Evolutionary conservation across 306 rosid genomes (phyloP), one percentile per base, ranked within the genome.

Genomic region (Carpinus viminea): DNA sequence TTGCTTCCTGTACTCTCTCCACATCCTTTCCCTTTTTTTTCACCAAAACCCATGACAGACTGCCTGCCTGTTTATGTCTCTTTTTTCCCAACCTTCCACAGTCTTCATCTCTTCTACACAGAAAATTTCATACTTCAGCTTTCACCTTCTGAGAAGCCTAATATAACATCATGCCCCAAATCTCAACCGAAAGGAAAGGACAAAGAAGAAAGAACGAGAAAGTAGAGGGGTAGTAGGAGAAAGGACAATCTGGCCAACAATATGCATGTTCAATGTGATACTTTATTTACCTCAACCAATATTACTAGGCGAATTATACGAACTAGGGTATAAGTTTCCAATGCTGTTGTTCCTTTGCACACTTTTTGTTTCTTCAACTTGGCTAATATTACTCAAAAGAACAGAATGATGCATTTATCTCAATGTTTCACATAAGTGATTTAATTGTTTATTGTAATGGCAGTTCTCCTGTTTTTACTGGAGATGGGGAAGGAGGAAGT

Each of bases 381-480:
- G 61, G 61, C 11, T 55, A 64, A 34, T 16, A 64, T 16, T n/a
- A 64, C 47, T 34, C 43, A 41, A 36, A 64, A 64, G 6, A 64
- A 64, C 43, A 36, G 36, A 64, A 17, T 12, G 36, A 18, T 24
- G 38, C 24, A 60, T 60, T 60, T 60, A 21, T 60, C 46, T 7
- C 70, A 3, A 17, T 36, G 12, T 16, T 64, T 64, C 12, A 36
- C 47, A 4, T 15, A 36, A 41, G 45, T 51, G 62, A 72, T 28
- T 5, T 45, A 70, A 50, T 18, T 38, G 52, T 53, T 1, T 60
- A 56, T 72, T 46, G 56, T 31, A 48, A 64, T 78, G 75, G 74
- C 84, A 85, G 88, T 76, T 72, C 88, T 68, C 86, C 88, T 72
- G 81, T 85, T 64, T 85, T 85, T 78, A 85, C 86, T 7, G 79